Evolutionary conservation across 192 early-diverging fungal genomes (phyloP), one percentile per base, ranked within the genome.

Genomic region (Entrophospora sp.): DNA sequence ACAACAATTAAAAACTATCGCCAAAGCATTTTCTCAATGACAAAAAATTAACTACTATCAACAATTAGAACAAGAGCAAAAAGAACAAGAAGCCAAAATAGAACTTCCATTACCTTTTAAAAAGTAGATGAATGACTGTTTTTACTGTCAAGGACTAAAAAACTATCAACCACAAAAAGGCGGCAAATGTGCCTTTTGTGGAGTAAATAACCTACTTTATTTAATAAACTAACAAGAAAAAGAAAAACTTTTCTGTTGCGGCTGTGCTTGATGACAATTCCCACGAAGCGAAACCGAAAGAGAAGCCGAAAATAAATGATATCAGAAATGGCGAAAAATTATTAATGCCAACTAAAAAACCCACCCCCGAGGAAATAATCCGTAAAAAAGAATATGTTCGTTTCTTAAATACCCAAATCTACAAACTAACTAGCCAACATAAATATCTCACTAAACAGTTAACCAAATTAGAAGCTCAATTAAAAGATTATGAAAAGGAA

Each of bases 31-130:
- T 51, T 51, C 5, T 51, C 48, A 51, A 51, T 25, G 24, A 51
- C 48, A 51, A 51, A 51, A 51, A 51, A 51, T 51, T 51, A 51
- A 51, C 48, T 51, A 51, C 48, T 51, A 51, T 51, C 14, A 51
- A 22, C 48, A 51, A 25, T 25, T 51, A 51, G 48, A 51, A 22
- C 14, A 51, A 51, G 48, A 51, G 48, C 48, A 51, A 51, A 25
- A 51, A 51, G 48, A 51, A 5, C 48, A 51, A 51, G 20, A 51
- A 51, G 20, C 48, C 14, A 8, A 51, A 51, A 51, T 51, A 51
- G 48, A 51, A 25, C 48, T 10, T 5, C 48, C 48, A 51, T 25
- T 51, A 20, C 48, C 24, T 51, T 40, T 40, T 14, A 40, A 40
- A 40, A 40, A 40, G 38, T 40, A 40, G 38, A 40, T 40, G 38